phyloP scores from a whole-genome alignment of 768 basidiomycete species.

The Leccinellum luteum region DNA sequence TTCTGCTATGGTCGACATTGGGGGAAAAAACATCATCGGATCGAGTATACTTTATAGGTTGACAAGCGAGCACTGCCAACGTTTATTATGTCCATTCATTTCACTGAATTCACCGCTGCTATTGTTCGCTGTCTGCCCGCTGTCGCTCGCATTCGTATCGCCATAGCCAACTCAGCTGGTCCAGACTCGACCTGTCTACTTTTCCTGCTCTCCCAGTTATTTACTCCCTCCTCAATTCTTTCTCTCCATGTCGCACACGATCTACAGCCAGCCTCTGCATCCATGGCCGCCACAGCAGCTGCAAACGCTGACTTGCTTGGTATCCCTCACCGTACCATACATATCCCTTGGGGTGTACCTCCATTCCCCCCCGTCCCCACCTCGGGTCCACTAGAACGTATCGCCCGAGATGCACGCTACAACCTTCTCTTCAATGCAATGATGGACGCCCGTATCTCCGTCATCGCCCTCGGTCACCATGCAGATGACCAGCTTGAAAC shows the following conservation, averaged over 20 bases:
- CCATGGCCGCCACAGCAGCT: conserved; percentile 53
- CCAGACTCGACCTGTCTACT: conserved; percentile 80
- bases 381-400: conserved; percentile 47
- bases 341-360: conserved; percentile 55
- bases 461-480: conserved; percentile 73
- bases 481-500: conserved; percentile 86
- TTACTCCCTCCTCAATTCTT: conserved; percentile 34
- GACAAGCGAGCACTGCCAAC: neutral
- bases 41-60: neutral
- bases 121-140: conserved; percentile 28
- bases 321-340: conserved; percentile 44
- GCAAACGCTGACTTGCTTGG: conserved; percentile 40
- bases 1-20: conserved; percentile 3
- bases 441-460: conserved; percentile 33
- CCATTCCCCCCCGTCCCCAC: conserved; percentile 52
- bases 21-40: no score
- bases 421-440: conserved; percentile 48
- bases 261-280: conserved; percentile 55
- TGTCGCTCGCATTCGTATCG: conserved; percentile 21
- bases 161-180: conserved; percentile 78
- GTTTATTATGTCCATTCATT: conserved; percentile 32
- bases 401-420: conserved; percentile 61
- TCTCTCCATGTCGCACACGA: conserved; percentile 70
- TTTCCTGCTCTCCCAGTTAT: conserved; percentile 55
- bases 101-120: conserved; percentile 47